Evolutionary conservation across 352 stramenopile species (phyloP), one percentile per base, ranked within the genome.

Genomic region (Pythium apleroticum): DNA sequence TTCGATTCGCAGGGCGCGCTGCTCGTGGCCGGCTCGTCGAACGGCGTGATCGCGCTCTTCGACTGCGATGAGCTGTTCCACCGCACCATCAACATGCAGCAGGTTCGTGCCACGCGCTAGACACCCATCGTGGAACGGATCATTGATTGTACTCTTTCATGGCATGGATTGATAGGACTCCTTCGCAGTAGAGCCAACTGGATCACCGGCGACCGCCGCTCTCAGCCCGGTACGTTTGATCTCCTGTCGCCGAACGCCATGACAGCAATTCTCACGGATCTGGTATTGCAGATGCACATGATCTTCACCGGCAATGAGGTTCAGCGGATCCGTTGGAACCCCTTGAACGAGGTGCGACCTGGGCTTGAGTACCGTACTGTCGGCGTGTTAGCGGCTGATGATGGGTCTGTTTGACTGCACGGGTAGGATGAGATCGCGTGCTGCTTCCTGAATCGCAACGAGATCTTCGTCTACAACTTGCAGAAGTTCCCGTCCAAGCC

Each of bases 1-100:
- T 94, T 94, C 60, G 85, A 94, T 49, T 61, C 69, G 3, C 73
- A 88, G 19, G 85, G 85, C 25, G 81, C 89, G 24, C 54, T 94
- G 52, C 75, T 94, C 7, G 78, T 75, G 33, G 80, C 74, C 0
- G 85, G 85, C 0, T 75, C 81, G 19, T 91, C 80, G 19, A 88
- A 88, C 50, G 85, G 85, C 25, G 74, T 87, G 41, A 69, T 94
- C 17, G 80, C 83, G 6, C 67, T 94, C 27, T 94, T 84, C 64
- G 85, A 94, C 66, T 94, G 90, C 61, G 85, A 94, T 65, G 84
- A 90, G 50, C 70, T 89, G 31, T 90, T 86, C 28, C 72, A 89
- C 54, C 77, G 69, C 39, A 84, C 64, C 48, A 69, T 91, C 22
- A 90, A 89, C 39, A 45, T 85, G 7, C 71, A 66, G 37, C 78